phyloP scores from a whole-genome alignment of 208 protist genomes.

The Sergeia podlipaevii region DNA sequence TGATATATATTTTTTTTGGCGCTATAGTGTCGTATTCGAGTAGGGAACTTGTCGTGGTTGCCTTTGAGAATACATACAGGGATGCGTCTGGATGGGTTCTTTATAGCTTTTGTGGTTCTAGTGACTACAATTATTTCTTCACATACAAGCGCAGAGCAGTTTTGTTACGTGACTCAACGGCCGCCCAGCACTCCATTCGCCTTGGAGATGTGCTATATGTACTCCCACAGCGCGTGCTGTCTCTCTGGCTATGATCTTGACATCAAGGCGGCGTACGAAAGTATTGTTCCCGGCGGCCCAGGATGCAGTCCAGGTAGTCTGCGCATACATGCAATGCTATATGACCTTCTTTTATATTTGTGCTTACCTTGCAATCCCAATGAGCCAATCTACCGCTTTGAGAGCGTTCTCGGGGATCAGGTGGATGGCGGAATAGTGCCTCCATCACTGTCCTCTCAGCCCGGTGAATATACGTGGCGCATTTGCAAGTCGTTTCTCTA shows the following conservation, averaged over 20 bases:
- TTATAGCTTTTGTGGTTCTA: constrained; percentile 1
- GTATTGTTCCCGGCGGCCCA: constrained; percentile 23
- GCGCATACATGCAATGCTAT: constrained; percentile 33
- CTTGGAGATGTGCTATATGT: constrained; percentile 43
- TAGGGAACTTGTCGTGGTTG: neutral
- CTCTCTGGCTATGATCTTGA: constrained; percentile 29
- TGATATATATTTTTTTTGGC: too few species aligned
- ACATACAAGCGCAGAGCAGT: too few species aligned
- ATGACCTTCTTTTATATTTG: constrained; percentile 32
- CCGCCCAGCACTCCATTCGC: constrained; percentile 17
- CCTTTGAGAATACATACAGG: neutral
- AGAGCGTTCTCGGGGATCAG: constrained; percentile 32
- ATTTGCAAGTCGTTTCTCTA: constrained; percentile 53
- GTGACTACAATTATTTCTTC: too few species aligned
- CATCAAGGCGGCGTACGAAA: constrained; percentile 24
- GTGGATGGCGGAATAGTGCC: constrained; percentile 36
- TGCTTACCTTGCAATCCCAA: constrained; percentile 43
- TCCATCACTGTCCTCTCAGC: constrained; percentile 14
- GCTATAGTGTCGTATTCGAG: too few species aligned
- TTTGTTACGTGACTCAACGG: constrained; percentile 18
- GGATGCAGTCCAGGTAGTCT: constrained; percentile 29
- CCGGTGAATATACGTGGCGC: constrained; percentile 43
- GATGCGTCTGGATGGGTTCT: too few species aligned
- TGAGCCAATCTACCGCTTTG: constrained; percentile 45
- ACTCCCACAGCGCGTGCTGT: constrained; percentile 33